Percentiles rank a stretch among this genome's conserved stretches.
Evolutionary conservation across 208 protist species (phyloP).

Genomic region (Trichomonas vaginalis): DNA sequence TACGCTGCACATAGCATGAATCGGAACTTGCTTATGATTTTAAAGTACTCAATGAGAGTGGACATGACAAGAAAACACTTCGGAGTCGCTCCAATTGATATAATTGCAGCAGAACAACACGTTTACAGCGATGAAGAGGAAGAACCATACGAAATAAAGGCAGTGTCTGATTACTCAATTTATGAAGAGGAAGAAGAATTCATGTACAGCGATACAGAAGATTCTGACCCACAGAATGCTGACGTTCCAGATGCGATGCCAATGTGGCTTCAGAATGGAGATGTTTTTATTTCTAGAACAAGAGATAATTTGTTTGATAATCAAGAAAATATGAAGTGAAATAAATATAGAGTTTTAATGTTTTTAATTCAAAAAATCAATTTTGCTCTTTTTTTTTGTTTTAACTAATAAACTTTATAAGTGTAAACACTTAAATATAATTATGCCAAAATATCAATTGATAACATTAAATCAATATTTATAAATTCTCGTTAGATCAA

Average conservation of each 20-base stretch:
- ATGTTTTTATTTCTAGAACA: neutral
- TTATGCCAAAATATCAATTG: too few relatives aligned
- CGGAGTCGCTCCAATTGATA: neutral
- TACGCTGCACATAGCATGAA: neutral
- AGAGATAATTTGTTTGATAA: neutral
- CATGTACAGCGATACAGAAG: neutral
- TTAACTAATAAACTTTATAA: too few relatives aligned
- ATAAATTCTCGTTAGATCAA: too few relatives aligned
- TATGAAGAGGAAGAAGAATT: neutral
- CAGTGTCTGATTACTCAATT: neutral
- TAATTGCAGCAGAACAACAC: neutral
- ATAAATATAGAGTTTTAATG: too few relatives aligned
- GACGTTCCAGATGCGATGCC: neutral
- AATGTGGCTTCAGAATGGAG: neutral
- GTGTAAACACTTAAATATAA: too few relatives aligned
- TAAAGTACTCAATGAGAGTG: neutral
- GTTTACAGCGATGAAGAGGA: neutral
- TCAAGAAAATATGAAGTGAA: too few relatives aligned
- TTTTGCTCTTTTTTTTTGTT: too few relatives aligned
- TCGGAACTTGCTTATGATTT: neutral
- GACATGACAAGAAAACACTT: neutral
- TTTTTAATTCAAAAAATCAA: too few relatives aligned
- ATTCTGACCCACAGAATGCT: neutral
- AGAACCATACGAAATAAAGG: neutral
- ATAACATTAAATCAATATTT: too few relatives aligned